Evolutionary conservation across 768 basidiomycete species (phyloP), one percentile per base, ranked within the genome.

Genomic region (Tylopilus intermedius): DNA sequence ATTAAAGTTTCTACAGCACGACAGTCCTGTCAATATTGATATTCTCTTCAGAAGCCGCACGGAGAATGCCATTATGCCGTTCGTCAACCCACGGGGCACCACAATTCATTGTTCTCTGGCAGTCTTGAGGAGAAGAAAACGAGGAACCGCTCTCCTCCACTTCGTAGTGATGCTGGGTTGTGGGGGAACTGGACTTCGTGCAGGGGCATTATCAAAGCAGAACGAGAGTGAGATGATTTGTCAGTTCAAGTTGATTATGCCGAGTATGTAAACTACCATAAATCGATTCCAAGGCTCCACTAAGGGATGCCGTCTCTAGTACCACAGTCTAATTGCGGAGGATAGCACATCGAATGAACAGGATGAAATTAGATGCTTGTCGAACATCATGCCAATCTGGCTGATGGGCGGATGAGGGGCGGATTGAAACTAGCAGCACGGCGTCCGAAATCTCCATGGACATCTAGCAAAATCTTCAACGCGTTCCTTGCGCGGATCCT

Each of bases 401-500:
- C 50, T 24, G 61, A 38, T 15, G 64, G 33, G 3, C 58, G 57
- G 30, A 60, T 45, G 18, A 67, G 49, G 38, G 67, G 61, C 33
- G 67, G 67, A 11, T 29, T 62, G 38, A 68, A 68, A 45, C 55
- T 69, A 26, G 75, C 74, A 14, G 78, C 80, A 41, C 80, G 77
- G 46, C 82, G 76, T 24, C 86, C 86, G 72, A 92, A 88, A 67
- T 93, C 89, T n/a, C 89, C 88, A 70, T 91, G 90, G 37, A 90
- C 87, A 62, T 93, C 92, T 65, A 94, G 73, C 57, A 94, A 70
- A 54, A 93, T 92, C 71, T 94, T 93, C 63, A 99, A 80, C 13
- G 94, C 95, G 75, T 97, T 97, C 52, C 95, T 79, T 18, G 96
- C 95, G 50, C 96, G 81, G 40, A 95, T 80, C 66, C 86, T 83